A percentile compares a stretch with the other conserved stretches of the same genome.
Evolutionary conservation across 768 basidiomycete genomes (phyloP).

Genomic region (Collybiopsis confluens): DNA sequence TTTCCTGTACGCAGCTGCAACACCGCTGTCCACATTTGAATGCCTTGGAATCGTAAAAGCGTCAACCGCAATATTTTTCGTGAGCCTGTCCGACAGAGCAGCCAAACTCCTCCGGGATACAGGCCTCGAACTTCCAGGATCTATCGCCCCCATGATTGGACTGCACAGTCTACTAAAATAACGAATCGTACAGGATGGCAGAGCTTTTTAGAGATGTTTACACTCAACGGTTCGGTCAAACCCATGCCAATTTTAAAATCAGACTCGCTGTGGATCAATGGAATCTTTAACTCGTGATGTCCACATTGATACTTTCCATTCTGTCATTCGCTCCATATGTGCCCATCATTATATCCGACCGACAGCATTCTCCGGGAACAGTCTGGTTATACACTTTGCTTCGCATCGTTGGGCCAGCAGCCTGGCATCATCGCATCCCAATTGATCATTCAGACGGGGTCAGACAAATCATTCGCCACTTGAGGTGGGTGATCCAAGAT

Average conservation of each 20-base stretch:
- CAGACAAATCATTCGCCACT: background rate
- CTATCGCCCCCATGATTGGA: background rate
- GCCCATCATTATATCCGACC: background rate
- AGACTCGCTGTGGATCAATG: background rate
- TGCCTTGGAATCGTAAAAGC: conserved; percentile 12
- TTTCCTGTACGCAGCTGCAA: conserved; percentile 11
- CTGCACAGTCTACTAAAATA: background rate
- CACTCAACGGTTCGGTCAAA: too few relatives aligned
- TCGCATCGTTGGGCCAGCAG: background rate
- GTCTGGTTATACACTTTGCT: background rate
- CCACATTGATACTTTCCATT: background rate
- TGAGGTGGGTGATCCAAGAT: too few relatives aligned
- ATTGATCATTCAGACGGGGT: background rate
- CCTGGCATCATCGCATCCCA: background rate
- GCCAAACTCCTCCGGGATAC: background rate
- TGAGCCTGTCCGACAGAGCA: background rate
- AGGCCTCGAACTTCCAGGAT: background rate
- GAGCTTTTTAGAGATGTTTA: background rate
- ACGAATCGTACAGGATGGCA: background rate
- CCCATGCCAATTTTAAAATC: too few relatives aligned
- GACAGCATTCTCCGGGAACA: background rate
- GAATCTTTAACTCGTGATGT: background rate
- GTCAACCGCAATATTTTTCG: background rate
- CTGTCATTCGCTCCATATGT: background rate
- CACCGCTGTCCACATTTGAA: conserved; percentile 12